Evolutionary conservation across 2,329 filamentous ascomycete species (phyloP), one percentile per base, ranked within the genome.

Genomic region (Colletotrichum graminicola): DNA sequence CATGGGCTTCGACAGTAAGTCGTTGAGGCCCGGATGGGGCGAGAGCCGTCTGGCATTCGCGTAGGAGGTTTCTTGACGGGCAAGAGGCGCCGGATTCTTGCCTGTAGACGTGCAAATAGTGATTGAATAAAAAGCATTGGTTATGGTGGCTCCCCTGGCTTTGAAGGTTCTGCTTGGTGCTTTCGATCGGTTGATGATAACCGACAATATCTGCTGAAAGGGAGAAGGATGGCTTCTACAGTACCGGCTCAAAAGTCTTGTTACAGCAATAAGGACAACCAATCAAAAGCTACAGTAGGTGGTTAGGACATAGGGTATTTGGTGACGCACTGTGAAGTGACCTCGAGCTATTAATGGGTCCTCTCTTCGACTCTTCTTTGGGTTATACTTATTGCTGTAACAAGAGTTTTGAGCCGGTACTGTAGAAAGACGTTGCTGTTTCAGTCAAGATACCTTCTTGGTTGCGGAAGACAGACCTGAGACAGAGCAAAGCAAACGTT

Each of bases 21-120:
- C 85, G 67, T 76, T 90, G 72, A 81, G 87, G 61, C 87, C 88
- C 0, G 82, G 78, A 0, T 90, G 88, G 89, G 80, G 73, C 4
- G 76, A 81, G 39, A 77, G 78, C 55, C 68, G 82, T 67, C 62
- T 82, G 51, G 74, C 78, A 16, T 87, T 82, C 75, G 81, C 68
- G 7, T 71, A 54, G 39, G 23, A 16, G 29, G 29, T 49, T 14
- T 2, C 3, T 32, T 6, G 18, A 41, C 4, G 3, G 3, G 18
- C 0, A 11, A 7, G 1, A 56, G 32, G 21, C n/a, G 54, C 5
- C 1, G 43, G 7, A 0, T 12, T 14, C n/a, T 23, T 26, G 32
- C 5, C 16, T 23, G 21, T 32, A 45, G 18, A 51, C 2, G 21
- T 18, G n/a, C n/a, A 11, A 8, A 1, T 14, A 2, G 2, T 3